A percentile compares a stretch with the other conserved stretches of the same genome.
Conservation (phyloP, 495 filamentous ascomycete genomes). For the Aspergillus homomorphus region DNA sequence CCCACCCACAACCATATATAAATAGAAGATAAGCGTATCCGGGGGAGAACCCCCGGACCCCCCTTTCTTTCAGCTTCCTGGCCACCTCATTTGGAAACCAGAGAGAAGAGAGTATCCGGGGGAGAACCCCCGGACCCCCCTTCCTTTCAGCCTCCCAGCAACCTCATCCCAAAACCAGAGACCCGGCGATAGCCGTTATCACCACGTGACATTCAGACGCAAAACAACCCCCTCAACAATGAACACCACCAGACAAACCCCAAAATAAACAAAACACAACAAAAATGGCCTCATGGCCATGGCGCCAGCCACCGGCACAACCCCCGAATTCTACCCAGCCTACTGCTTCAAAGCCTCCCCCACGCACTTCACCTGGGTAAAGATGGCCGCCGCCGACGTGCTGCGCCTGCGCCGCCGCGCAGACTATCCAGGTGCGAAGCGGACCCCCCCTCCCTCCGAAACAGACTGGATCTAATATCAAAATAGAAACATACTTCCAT, state of each 20-base stretch:
- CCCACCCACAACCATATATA: not conserved
- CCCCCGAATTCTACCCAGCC: slow-evolving; percentile 65
- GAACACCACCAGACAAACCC: not conserved
- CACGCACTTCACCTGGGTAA: slow-evolving; percentile 80
- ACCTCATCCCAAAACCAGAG: too few relatives aligned
- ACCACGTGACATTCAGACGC: too few relatives aligned
- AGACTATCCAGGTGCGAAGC: slow-evolving; percentile 63
- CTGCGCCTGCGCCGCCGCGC: slow-evolving; percentile 51
- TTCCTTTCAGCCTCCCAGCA: not conserved
- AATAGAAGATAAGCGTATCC: not conserved
- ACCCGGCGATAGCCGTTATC: too few relatives aligned
- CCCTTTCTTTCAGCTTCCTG: too few relatives aligned
- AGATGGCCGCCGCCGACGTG: slow-evolving; percentile 69
- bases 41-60: too few relatives aligned
- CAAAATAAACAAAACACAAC: not conserved
- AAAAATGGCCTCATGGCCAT: slow-evolving; percentile 41
- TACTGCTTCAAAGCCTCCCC: slow-evolving; percentile 83
- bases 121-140: too few relatives aligned
- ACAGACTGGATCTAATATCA: not conserved
- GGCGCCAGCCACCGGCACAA: slow-evolving; percentile 16
- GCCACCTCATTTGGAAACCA: too few relatives aligned
- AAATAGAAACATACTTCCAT: slow-evolving; percentile 72
- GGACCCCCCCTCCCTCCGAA: not conserved
- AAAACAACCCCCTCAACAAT: not conserved
- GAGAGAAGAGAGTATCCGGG: too few relatives aligned